Conservation (phyloP, 176 grass and related monocot genomes). For the Thalia dealbata region DNA sequence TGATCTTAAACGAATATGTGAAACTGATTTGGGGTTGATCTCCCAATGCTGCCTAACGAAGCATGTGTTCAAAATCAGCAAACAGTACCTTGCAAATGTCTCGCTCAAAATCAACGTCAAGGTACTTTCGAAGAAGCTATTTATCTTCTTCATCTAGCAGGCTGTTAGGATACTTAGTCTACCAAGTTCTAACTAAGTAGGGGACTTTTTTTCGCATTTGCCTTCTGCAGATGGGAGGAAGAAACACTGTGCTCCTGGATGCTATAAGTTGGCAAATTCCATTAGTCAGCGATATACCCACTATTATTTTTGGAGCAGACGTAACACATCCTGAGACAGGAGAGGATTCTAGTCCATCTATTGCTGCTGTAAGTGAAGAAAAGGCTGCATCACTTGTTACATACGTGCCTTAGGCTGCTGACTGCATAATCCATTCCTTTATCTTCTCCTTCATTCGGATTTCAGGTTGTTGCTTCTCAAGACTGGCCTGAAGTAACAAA, state of each 20-base stretch:
- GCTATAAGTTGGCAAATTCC: slow-evolving; percentile 97
- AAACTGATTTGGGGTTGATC: slow-evolving; percentile 97
- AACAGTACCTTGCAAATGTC: slow-evolving; percentile 98
- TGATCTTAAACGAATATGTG: slow-evolving; percentile 97
- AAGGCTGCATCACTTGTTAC: slow-evolving; percentile 2
- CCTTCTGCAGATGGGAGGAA: slow-evolving; percentile 79
- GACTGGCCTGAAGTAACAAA: slow-evolving; percentile 76
- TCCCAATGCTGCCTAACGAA: slow-evolving; percentile 98
- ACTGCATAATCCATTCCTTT: not conserved
- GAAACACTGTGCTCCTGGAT: slow-evolving; percentile 93
- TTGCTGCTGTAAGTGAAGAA: slow-evolving; percentile 61
- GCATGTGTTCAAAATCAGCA: slow-evolving; percentile 99
- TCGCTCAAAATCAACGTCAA: slow-evolving; percentile 99
- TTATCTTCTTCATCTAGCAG: not conserved
- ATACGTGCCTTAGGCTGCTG: not conserved
- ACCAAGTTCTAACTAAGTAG: not conserved
- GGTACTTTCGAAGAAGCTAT: slow-evolving; percentile 30
- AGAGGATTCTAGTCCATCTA: slow-evolving; percentile 94
- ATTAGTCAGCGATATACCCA: slow-evolving; percentile 97
- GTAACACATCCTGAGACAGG: slow-evolving; percentile 99
- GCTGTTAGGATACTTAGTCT: not conserved
- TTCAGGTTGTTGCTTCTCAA: slow-evolving; percentile 69
- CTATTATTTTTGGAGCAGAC: slow-evolving; percentile 99
- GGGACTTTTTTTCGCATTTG: not conserved
- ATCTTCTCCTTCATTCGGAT: slow-evolving; percentile 1